A percentile compares a stretch with the other conserved stretches of the same genome.
Conservation (phyloP, 2,329 filamentous ascomycete species). For the Nakataea oryzae region DNA sequence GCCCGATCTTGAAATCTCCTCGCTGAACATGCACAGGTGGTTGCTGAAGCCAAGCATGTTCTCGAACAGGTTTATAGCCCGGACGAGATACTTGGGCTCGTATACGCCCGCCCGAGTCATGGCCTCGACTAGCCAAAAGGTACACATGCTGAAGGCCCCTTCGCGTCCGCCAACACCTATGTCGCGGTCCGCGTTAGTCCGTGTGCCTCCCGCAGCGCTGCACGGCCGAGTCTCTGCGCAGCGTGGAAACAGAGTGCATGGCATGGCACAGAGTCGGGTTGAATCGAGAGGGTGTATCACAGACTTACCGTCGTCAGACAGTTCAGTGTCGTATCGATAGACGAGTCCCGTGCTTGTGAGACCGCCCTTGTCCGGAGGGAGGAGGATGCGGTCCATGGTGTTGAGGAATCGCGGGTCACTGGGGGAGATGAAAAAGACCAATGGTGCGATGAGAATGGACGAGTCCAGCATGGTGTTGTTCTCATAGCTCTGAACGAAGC, state of each 20-base stretch:
- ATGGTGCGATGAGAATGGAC: slow-evolving; percentile 53
- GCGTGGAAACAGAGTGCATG: not conserved
- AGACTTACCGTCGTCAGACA: slow-evolving; percentile 55
- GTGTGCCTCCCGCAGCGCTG: slow-evolving; percentile 4
- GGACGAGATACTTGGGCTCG: slow-evolving; percentile 51
- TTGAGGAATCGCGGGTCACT: slow-evolving; percentile 66
- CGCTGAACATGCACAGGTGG: slow-evolving; percentile 68
- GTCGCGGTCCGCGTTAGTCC: not conserved
- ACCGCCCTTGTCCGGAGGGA: slow-evolving; percentile 63
- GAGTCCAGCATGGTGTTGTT: slow-evolving; percentile 60
- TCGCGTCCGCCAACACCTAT: slow-evolving; percentile 62
- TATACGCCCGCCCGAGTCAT: slow-evolving; percentile 58
- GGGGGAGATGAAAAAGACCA: too few species aligned
- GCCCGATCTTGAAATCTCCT: slow-evolving; percentile 65
- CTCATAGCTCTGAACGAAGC: slow-evolving; percentile 70
- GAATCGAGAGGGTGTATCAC: not conserved
- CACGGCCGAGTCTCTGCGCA: not conserved
- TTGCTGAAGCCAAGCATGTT: slow-evolving; percentile 71
- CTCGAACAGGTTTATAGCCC: slow-evolving; percentile 61
- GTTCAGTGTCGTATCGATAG: slow-evolving; percentile 61
- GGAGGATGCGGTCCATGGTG: slow-evolving; percentile 62
- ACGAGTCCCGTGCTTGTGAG: slow-evolving; percentile 66
- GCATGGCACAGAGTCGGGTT: too few species aligned
- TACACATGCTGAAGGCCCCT: slow-evolving; percentile 73
- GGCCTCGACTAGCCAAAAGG: slow-evolving; percentile 74